Evolutionary conservation across 2,329 filamentous ascomycete species (phyloP).

Genomic region (Pezicula neosporulosa): DNA sequence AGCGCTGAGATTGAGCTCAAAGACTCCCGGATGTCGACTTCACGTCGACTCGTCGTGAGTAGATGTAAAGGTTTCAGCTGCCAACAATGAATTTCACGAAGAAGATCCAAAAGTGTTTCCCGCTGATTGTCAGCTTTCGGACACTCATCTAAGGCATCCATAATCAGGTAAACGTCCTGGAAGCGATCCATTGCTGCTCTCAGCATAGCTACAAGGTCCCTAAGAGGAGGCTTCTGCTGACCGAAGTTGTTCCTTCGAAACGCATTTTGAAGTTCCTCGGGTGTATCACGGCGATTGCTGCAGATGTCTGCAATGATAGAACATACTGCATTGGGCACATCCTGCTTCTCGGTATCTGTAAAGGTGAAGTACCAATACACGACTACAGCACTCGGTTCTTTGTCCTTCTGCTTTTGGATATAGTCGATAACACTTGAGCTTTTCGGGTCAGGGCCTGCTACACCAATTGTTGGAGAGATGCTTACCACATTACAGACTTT

Average conservation of each 20-base stretch:
- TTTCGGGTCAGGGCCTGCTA: no score
- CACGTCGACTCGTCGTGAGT: neutral
- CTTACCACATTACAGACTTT: slow-evolving; percentile 9
- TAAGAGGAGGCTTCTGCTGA: slow-evolving; percentile 3
- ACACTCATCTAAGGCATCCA: slow-evolving; percentile 16
- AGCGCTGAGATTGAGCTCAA: neutral
- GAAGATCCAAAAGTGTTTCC: slow-evolving; percentile 1
- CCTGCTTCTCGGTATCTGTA: slow-evolving; percentile 4
- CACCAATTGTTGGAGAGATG: slow-evolving; percentile 10
- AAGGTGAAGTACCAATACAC: slow-evolving; percentile 14
- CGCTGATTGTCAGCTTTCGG: slow-evolving; percentile 2
- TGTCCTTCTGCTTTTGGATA: slow-evolving; percentile 1
- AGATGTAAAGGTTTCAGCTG: neutral
- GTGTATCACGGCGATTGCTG: slow-evolving; percentile 6
- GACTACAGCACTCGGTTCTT: neutral
- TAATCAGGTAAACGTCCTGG: slow-evolving; percentile 8
- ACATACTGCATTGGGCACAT: slow-evolving; percentile 5
- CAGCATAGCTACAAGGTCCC: slow-evolving; percentile 4
- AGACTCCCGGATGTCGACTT: slow-evolving; percentile 3
- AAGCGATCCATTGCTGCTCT: slow-evolving; percentile 2
- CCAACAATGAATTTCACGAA: neutral
- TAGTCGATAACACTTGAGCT: slow-evolving; percentile 9
- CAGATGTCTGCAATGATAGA: slow-evolving; percentile 8
- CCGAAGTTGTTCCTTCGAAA: slow-evolving; percentile 5
- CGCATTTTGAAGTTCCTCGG: neutral